phyloP scores from a whole-genome alignment of 345 rosid species.

The Raphanus raphanistrum region DNA sequence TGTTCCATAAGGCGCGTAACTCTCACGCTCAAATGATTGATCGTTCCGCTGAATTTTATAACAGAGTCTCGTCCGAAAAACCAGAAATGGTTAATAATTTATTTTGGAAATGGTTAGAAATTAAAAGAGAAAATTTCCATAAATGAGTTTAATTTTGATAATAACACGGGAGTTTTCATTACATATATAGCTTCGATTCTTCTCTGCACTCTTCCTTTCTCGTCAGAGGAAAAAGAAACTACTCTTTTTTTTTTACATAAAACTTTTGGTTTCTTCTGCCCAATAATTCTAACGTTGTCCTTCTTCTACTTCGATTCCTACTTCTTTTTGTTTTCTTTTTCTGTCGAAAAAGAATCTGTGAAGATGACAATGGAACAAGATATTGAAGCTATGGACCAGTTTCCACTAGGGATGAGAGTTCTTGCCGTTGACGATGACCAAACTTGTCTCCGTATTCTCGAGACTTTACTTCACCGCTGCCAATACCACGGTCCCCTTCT shows the following conservation, averaged over 20 bases:
- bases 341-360: constrained; percentile 6
- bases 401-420: constrained; percentile 76
- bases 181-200: constrained; percentile 40
- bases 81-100: neutral
- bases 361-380: constrained; percentile 57
- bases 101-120: neutral
- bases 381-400: constrained; percentile 48
- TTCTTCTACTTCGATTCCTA: neutral
- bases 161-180: neutral
- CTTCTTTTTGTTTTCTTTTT: neutral
- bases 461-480: constrained; percentile 64
- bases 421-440: constrained; percentile 83
- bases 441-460: constrained; percentile 59
- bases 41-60: constrained; percentile 7
- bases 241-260: neutral
- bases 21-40: constrained; percentile 4
- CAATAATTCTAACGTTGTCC: neutral
- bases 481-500: constrained; percentile 54
- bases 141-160: constrained; percentile 6
- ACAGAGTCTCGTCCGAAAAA: constrained; percentile 19
- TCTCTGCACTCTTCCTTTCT: constrained; percentile 30
- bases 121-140: constrained; percentile 9
- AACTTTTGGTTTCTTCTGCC: no score
- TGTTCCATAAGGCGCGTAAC: constrained; percentile 11
- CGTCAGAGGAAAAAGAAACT: neutral